Conservation (phyloP, 148 eudicot species). For the Pharnaceum exiguum region DNA sequence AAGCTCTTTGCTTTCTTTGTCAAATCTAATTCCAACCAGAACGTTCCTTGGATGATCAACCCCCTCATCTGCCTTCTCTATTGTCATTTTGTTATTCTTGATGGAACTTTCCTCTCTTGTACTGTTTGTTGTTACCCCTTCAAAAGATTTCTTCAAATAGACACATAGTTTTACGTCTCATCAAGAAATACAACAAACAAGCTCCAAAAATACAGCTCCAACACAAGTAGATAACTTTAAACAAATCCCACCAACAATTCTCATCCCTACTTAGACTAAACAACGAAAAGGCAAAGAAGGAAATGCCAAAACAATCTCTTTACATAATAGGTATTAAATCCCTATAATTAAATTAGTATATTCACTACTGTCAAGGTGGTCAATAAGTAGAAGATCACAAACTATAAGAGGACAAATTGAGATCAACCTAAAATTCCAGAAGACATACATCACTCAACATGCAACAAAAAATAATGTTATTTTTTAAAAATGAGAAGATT, state of each 20-base stretch:
- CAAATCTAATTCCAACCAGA: conserved; percentile 67
- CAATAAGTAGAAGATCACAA: conserved; percentile 17
- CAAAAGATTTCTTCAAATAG: not conserved
- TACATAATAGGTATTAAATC: conserved; percentile 19
- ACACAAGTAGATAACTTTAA: conserved; percentile 3
- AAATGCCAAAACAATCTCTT: conserved; percentile 7
- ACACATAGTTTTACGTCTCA: not conserved
- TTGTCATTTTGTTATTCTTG: conserved; percentile 24
- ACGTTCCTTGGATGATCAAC: conserved; percentile 35
- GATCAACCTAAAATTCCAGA: conserved; percentile 21
- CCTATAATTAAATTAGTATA: conserved; percentile 9
- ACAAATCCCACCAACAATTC: conserved; percentile 17
- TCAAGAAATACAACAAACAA: not conserved
- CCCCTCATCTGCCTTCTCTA: conserved; percentile 25
- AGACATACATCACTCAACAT: not conserved
- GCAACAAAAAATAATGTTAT: not conserved
- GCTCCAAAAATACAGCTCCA: conserved; percentile 9
- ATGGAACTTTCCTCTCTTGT: conserved; percentile 1
- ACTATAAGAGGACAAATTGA: conserved; percentile 20
- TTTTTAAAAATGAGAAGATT: conserved; percentile 9
- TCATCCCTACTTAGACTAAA: not conserved
- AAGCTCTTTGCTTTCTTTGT: conserved; percentile 56
- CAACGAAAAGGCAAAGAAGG: conserved; percentile 12
- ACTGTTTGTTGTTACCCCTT: too few species aligned
- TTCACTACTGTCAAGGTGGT: conserved; percentile 9